Conservation (phyloP, 192 early-diverging fungal species). For the Coemansia sp. region DNA sequence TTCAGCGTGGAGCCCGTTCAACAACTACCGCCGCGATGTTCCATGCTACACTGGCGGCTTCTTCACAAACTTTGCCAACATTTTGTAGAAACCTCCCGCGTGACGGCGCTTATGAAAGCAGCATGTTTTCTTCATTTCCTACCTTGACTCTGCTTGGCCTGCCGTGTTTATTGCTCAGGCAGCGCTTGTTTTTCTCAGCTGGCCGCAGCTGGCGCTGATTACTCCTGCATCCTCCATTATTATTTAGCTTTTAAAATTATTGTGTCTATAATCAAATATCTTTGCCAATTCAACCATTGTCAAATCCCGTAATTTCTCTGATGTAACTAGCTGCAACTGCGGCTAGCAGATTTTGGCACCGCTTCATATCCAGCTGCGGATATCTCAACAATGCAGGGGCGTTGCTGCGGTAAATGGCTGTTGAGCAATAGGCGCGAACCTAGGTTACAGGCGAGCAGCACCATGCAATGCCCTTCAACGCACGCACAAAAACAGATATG, state of each 20-base stretch:
- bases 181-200: neutral
- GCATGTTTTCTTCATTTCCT: slow-evolving; percentile 1
- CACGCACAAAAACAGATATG: neutral
- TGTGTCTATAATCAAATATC: slow-evolving; percentile 1
- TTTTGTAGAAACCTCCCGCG: slow-evolving; percentile 17
- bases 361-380: neutral
- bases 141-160: neutral
- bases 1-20: slow-evolving; percentile 56
- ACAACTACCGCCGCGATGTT: slow-evolving; percentile 53
- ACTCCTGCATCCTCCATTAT: neutral
- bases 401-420: neutral
- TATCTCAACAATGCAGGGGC: neutral
- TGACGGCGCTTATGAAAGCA: neutral
- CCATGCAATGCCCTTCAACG: neutral
- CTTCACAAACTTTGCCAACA: slow-evolving; percentile 48
- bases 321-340: neutral
- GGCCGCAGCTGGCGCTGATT: neutral
- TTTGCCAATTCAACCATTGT: neutral
- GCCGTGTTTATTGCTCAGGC: neutral
- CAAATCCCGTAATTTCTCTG: neutral
- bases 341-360: neutral
- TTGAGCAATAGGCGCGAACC: neutral
- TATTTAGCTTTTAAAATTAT: neutral
- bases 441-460: neutral
- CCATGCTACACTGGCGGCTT: slow-evolving; percentile 50